Evolutionary conservation across 805 yeast genomes (phyloP), one percentile per base, ranked within the genome.

Genomic region (Teunomyces stri): DNA sequence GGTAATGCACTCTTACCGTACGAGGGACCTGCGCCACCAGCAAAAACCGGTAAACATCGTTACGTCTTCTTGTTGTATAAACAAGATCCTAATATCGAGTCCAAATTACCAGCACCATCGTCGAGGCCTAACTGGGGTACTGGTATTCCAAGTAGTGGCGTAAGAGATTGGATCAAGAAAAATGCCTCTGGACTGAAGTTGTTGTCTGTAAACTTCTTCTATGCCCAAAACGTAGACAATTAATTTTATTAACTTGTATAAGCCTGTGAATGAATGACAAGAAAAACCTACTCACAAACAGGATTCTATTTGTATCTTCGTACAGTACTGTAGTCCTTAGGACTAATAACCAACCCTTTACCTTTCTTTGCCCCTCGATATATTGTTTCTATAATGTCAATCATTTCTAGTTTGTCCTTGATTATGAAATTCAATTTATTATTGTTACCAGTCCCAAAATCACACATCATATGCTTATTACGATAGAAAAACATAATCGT

Each of bases 391-490:
- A 94, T 69, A 27, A 94, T 86, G 64, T 92, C 98, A 16, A 94
- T 87, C 74, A 94, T 67, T 56, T 90, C 97, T 63, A 92, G 97
- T 51, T 85, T 84, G 61, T 88, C 88, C 36, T 80, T 83, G 10
- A 81, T 75, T 44, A 63, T 58, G 66, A 92, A 92, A 60, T 89
- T 90, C 71, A 94, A 72, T 73, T 94, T 92, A 73, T 94, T 94
- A 67, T 94, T 94, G 62, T 94, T 90, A 28, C 99, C 99, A 0
- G 98, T 94, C 2, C 99, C 99, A 65, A 91, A 90, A 72, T 94
- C 99, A 67, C 97, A 89, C 95, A 94, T 83, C 96, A 92, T 91
- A 65, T 92, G 98, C 64, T 89, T 87, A 69, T 92, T 92, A 44
- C 95, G 74, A 68, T 79, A 89, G 65, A 94, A 92, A 61, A 92